phyloP scores from a whole-genome alignment of 2,329 filamentous ascomycete species.

The Colletotrichum lindemuthianum region DNA sequence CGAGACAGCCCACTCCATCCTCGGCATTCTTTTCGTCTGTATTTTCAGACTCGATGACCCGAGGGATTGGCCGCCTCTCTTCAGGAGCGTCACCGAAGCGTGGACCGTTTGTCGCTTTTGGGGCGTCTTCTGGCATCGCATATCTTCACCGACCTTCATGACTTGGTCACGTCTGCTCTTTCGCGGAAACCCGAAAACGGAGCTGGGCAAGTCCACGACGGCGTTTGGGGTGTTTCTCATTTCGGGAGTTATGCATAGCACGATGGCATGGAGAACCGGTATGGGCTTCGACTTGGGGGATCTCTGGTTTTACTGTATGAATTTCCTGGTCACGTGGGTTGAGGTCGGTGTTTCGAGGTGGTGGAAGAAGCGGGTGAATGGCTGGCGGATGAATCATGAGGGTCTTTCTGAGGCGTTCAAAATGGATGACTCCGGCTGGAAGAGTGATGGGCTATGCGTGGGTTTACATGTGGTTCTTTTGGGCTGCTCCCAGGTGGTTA shows the following conservation, averaged over 20 bases:
- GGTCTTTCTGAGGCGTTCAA: no score
- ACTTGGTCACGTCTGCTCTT: conserved; percentile 1
- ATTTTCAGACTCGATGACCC: conserved; percentile 15
- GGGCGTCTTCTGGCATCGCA: conserved; percentile 32
- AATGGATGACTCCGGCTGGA: neutral
- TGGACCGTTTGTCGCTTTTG: conserved; percentile 29
- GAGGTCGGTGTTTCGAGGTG: neutral
- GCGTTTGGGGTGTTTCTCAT: conserved; percentile 31
- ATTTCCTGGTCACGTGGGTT: conserved; percentile 2
- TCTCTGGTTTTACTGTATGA: neutral
- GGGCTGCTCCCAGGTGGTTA: conserved; percentile 5
- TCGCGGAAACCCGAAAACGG: neutral
- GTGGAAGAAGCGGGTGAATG: neutral
- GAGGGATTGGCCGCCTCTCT: conserved; percentile 33
- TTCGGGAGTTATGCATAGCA: conserved; percentile 58
- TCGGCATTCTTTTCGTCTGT: neutral
- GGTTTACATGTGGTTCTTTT: conserved; percentile 15
- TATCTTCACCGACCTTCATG: conserved; percentile 9
- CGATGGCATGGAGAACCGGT: conserved; percentile 14
- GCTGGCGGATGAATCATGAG: neutral
- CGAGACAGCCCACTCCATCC: neutral
- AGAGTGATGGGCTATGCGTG: neutral
- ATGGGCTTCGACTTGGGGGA: neutral
- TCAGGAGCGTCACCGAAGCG: conserved; percentile 22
- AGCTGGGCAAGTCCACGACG: neutral